Evolutionary conservation across 352 stramenopile species (phyloP).

Genomic region (Lagenidium sp.): DNA sequence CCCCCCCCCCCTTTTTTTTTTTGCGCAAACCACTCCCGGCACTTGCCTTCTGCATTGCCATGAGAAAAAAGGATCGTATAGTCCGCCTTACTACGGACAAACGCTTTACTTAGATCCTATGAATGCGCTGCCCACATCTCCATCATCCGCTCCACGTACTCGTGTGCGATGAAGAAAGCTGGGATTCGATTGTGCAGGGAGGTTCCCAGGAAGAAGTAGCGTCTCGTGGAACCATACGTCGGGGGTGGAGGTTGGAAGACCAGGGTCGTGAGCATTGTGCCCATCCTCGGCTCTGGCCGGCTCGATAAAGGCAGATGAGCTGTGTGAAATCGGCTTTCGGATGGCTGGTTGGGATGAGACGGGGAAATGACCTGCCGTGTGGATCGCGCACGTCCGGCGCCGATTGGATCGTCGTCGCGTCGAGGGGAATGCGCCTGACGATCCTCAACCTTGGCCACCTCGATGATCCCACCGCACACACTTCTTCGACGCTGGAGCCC

Average conservation of each 20-base stretch:
- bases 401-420: neutral
- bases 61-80: constrained; percentile 97
- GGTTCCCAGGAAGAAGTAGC: constrained; percentile 93
- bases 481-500: too few species aligned
- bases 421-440: neutral
- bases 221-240: constrained; percentile 67
- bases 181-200: constrained; percentile 85
- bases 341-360: neutral
- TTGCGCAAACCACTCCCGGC: too few species aligned
- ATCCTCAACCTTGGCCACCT: neutral
- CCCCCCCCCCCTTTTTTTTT: too few species aligned
- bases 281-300: constrained; percentile 34
- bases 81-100: constrained; percentile 81
- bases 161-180: constrained; percentile 92
- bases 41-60: constrained; percentile 91
- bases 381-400: neutral
- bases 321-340: neutral
- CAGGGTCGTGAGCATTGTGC: constrained; percentile 65
- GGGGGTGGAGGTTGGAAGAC: constrained; percentile 84
- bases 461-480: neutral
- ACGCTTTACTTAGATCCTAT: neutral
- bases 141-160: constrained; percentile 30
- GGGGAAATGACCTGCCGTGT: neutral
- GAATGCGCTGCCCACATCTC: neutral
- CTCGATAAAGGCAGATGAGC: neutral